A percentile compares a stretch with the other conserved stretches of the same genome.
Evolutionary conservation across 441 rosid species (phyloP).

Genomic region (Omphalea diandra): DNA sequence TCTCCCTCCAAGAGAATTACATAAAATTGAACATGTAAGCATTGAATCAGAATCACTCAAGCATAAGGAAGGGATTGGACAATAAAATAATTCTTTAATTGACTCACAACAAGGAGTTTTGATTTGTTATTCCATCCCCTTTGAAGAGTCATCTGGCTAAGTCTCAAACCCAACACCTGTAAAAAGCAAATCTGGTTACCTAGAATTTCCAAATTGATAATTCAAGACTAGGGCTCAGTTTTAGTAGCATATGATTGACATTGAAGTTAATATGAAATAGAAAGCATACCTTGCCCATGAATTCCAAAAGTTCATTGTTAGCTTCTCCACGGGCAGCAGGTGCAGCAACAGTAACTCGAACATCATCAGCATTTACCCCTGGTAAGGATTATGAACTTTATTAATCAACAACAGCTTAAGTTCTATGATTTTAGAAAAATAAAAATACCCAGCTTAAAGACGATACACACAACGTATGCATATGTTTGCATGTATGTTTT

Average conservation of each 20-base stretch:
- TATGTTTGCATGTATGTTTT: too few relatives aligned
- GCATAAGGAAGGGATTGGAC: neutral
- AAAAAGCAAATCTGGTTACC: conserved; percentile 16
- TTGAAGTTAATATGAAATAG: neutral
- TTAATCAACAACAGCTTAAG: neutral
- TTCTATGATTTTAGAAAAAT: neutral
- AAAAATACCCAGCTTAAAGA: neutral
- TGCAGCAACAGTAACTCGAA: conserved; percentile 90
- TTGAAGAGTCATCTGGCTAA: conserved; percentile 98
- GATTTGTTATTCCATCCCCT: conserved; percentile 99
- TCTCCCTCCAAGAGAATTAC: neutral
- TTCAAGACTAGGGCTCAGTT: conserved; percentile 8
- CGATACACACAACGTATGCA: too few relatives aligned
- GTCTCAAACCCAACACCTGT: conserved; percentile 83
- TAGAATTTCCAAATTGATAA: neutral
- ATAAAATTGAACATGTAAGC: neutral
- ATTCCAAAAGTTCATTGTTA: conserved; percentile 91
- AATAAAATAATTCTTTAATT: neutral
- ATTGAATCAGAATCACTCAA: neutral
- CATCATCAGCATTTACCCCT: conserved; percentile 99
- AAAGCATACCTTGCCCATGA: conserved; percentile 82
- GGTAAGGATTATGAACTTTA: conserved; percentile 14
- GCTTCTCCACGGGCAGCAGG: conserved; percentile 99
- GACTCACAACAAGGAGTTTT: conserved; percentile 93
- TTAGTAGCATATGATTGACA: conserved; percentile 6